These are phyloP conservation scores for Fusarium mexicanum DNA, from an alignment of 2,329 filamentous ascomycete species.

Conservation along the genomic window DNA sequence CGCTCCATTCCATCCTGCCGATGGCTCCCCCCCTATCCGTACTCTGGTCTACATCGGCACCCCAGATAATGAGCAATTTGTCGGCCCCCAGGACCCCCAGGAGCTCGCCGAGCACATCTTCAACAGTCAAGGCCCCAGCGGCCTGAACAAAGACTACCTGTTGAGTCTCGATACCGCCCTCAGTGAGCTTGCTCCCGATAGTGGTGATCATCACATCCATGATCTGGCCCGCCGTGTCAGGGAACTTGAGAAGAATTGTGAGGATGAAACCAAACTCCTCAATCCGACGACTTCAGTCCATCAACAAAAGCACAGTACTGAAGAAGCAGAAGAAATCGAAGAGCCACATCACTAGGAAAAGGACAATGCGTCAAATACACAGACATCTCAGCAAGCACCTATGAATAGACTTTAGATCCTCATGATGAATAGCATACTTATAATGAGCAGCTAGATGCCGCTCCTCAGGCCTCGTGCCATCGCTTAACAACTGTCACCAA, in stretches of 20 bases:
- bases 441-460: slow-evolving; percentile 2
- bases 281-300: slow-evolving; percentile 19
- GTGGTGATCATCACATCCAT: slow-evolving; percentile 83
- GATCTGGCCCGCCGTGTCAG: slow-evolving; percentile 81
- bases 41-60: slow-evolving; percentile 93
- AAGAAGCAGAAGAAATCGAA: slow-evolving; percentile 47
- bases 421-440: not conserved
- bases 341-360: slow-evolving; percentile 13
- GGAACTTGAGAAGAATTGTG: slow-evolving; percentile 56
- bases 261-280: slow-evolving; percentile 14
- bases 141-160: slow-evolving; percentile 90
- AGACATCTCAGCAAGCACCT: not conserved
- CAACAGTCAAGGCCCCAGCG: slow-evolving; percentile 81
- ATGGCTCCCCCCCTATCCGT: slow-evolving; percentile 53
- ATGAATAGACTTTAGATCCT: not conserved
- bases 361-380: not conserved
- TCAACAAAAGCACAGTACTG: slow-evolving; percentile 38
- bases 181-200: slow-evolving; percentile 75
- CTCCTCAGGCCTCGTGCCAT: not conserved
- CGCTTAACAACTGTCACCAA: not conserved
- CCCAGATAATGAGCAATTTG: slow-evolving; percentile 91
- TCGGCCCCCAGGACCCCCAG: slow-evolving; percentile 83
- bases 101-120: slow-evolving; percentile 83
- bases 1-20: slow-evolving; percentile 76
- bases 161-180: slow-evolving; percentile 82